Evolutionary conservation across 108 stramenopile genomes (phyloP).

Genomic region (Cylindrotheca fusiformis): DNA sequence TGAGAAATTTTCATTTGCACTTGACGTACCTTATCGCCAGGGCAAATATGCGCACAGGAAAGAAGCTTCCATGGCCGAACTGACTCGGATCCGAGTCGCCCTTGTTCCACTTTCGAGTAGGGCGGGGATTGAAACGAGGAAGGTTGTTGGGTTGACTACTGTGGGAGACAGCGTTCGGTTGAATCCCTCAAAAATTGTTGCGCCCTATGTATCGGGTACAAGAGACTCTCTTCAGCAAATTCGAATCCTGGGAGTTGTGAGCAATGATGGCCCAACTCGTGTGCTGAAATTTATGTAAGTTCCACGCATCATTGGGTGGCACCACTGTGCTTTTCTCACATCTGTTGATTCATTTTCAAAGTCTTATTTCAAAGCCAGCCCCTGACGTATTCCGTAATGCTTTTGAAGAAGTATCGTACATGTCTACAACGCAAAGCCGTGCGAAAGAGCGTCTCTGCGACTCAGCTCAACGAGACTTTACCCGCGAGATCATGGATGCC

Average conservation of each 20-base stretch:
- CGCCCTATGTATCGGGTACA: conserved; percentile 16
- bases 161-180: conserved; percentile 53
- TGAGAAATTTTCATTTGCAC: conserved; percentile 43
- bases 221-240: conserved; percentile 32
- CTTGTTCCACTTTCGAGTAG: conserved; percentile 56
- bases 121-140: conserved; percentile 66
- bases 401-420: conserved; percentile 27
- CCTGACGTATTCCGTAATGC: conserved; percentile 21
- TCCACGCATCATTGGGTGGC: not conserved
- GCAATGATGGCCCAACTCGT: conserved; percentile 70
- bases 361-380: conserved; percentile 9
- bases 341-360: not conserved
- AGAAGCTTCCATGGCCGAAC: conserved; percentile 51
- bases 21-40: conserved; percentile 73
- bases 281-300: conserved; percentile 47
- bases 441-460: not conserved
- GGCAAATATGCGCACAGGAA: conserved; percentile 60
- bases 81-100: conserved; percentile 52
- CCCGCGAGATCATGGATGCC: conserved; percentile 12
- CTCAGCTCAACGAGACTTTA: conserved; percentile 4
- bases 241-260: conserved; percentile 53
- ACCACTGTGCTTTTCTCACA: not conserved
- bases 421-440: conserved; percentile 3
- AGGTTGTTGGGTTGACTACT: conserved; percentile 48
- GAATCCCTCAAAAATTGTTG: conserved; percentile 53